phyloP scores from a whole-genome alignment of 1,284 basidiomycete genomes.

The Pseudozyma flocculosa region DNA sequence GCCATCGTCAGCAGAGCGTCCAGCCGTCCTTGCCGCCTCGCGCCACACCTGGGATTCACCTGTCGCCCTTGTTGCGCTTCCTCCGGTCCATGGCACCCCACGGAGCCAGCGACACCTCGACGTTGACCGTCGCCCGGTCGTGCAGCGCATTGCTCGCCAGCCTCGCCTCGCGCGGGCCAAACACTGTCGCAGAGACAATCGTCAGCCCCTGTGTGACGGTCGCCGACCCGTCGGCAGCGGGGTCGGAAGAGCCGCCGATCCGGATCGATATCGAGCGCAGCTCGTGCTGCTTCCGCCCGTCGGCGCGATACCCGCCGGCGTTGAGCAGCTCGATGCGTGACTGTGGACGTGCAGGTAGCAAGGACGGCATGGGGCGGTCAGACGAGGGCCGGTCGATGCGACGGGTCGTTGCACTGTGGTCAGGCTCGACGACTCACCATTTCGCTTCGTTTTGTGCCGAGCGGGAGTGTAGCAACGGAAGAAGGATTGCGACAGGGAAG shows the following conservation, averaged over 20 bases:
- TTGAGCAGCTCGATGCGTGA: conserved; percentile 86
- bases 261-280: conserved; percentile 79
- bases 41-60: too few species aligned
- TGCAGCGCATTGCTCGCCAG: conserved; percentile 29
- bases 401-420: too few species aligned
- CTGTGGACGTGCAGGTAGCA: conserved; percentile 12
- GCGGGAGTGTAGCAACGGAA: too few species aligned
- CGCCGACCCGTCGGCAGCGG: conserved; percentile 77
- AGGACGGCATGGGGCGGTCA: too few species aligned
- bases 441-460: too few species aligned
- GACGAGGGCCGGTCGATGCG: too few species aligned
- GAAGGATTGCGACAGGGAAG: too few species aligned
- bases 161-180: conserved; percentile 83
- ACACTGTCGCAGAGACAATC: conserved; percentile 79
- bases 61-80: conserved; percentile 66
- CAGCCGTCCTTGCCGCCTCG: too few species aligned
- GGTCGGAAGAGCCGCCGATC: conserved; percentile 60
- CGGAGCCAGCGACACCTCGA: conserved; percentile 64
- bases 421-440: too few species aligned
- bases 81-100: conserved; percentile 81
- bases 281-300: conserved; percentile 86
- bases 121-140: conserved; percentile 66
- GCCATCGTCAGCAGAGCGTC: too few species aligned
- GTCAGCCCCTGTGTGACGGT: conserved; percentile 85
- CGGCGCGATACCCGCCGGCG: conserved; percentile 76